Evolutionary conservation across 352 stramenopile genomes (phyloP).

Genomic region (Phytophthora cryptogea): DNA sequence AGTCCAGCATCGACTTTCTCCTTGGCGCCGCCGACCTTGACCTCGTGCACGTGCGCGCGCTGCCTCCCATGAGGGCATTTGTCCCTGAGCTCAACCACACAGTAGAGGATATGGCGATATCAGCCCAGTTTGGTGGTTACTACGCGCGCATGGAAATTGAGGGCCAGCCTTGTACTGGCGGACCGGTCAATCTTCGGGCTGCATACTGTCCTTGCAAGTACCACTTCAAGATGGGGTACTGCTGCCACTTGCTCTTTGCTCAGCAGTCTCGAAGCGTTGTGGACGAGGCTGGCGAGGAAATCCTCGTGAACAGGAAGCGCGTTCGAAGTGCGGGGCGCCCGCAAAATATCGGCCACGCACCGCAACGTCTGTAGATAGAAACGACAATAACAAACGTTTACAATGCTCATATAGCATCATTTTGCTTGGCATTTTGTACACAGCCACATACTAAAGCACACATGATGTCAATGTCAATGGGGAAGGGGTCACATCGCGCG

Average conservation of each 20-base stretch:
- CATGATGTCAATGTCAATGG: too few relatives aligned
- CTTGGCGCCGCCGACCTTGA: conserved; percentile 1
- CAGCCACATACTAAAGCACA: neutral
- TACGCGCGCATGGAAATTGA: conserved; percentile 18
- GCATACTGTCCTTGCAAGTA: conserved; percentile 6
- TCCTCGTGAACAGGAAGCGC: conserved; percentile 3
- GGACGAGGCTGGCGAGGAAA: conserved; percentile 4
- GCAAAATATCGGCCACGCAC: neutral
- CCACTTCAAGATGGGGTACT: conserved; percentile 9
- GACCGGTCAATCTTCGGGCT: neutral
- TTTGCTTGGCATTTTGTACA: too few relatives aligned
- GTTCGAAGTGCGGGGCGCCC: neutral
- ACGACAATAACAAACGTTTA: neutral
- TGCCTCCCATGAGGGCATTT: neutral
- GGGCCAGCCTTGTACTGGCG: neutral
- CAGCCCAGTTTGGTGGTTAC: conserved; percentile 1
- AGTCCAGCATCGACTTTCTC: conserved; percentile 9
- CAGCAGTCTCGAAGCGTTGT: neutral
- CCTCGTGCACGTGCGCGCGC: conserved; percentile 2
- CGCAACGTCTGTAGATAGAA: neutral
- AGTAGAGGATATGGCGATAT: neutral
- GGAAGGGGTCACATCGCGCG: too few relatives aligned
- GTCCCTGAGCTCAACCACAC: conserved; percentile 4
- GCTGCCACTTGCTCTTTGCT: conserved; percentile 3
- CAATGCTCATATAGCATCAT: too few relatives aligned